Base-by-base conservation (phyloP, 352 stramenopile genomes). In the Globisporangium cystogenes region DNA sequence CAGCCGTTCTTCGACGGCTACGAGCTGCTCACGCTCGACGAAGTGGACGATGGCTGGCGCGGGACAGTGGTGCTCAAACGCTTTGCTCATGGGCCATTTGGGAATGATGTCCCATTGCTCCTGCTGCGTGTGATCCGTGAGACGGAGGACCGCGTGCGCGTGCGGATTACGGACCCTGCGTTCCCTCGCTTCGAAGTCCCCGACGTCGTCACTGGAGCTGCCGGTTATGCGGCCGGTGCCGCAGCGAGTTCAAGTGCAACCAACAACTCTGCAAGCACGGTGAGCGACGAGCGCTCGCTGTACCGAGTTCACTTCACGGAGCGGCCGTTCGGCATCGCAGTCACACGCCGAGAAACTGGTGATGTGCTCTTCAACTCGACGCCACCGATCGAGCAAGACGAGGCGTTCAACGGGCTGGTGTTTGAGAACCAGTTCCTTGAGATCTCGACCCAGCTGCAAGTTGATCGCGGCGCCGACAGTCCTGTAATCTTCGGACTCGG, bases 371-470 rank as follows among this genome's bases (percentile, higher is more conserved):
- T 95, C 65, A 93, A 95, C 65, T 93, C 82, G 26, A 95, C 85
- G 24, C 78, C 82, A 18, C 66, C 63, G 27, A 41, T 64, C 14
- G 65, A 86, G n/a, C 59, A 40, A 35, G 36, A 57, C 5, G 45
- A 50, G 1, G 72, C 59, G 4, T 87, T 89, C 43, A 88, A 74
- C 54, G 81, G 81, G 0, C 55, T 91, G 15, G 67, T 89, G 54
- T 96, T 90, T 54, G 72, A 85, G 50, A 93, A 96, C 57, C 87
- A 96, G 62, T 96, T 85, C 51, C 48, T 96, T 5, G 84, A 96
- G 54, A 57, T 96, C 16, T 93, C 86, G 16, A 94, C 82, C 1
- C 68, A 84, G 37, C 57, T 92, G 18, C 31, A 64, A 15, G 20
- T 21, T 4, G 21, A 45, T 59, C 24, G 33, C 64, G 35, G 59